phyloP scores from a whole-genome alignment of 257 asterid genomes.

The Osmanthus fragrans region DNA sequence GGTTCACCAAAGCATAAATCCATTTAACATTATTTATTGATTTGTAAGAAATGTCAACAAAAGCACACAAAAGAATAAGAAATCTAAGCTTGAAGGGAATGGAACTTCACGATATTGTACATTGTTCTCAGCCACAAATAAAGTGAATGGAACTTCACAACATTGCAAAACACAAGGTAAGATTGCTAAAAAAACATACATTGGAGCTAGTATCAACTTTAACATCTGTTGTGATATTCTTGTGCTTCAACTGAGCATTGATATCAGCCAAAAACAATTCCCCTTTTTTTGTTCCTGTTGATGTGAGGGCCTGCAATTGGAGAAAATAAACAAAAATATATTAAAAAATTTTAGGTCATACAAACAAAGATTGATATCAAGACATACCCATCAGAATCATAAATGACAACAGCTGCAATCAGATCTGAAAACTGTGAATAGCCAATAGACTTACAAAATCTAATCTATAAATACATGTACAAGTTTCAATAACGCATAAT shows the following conservation, averaged over 20 bases:
- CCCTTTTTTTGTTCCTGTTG: slow-evolving; percentile 48
- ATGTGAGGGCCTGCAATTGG: slow-evolving; percentile 37
- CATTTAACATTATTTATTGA: neutral
- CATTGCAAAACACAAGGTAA: neutral
- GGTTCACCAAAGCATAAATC: neutral
- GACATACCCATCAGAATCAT: neutral
- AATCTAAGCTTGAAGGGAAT: neutral
- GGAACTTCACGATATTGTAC: neutral
- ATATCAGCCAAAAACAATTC: slow-evolving; percentile 44
- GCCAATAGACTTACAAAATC: neutral
- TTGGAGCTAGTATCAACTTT: slow-evolving; percentile 53
- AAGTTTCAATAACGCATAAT: neutral
- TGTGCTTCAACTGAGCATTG: slow-evolving; percentile 46
- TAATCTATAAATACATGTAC: neutral
- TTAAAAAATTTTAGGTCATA: neutral
- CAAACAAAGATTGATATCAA: neutral
- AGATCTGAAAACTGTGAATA: neutral
- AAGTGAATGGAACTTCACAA: neutral
- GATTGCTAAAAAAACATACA: slow-evolving; percentile 23
- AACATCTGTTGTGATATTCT: slow-evolving; percentile 45
- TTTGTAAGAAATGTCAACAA: neutral
- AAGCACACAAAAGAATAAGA: neutral
- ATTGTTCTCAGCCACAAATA: too few species aligned
- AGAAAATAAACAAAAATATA: neutral
- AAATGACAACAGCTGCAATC: neutral